Evolutionary conservation across 2,329 filamentous ascomycete genomes (phyloP).

Genomic region (Emericellopsis cladophorae): DNA sequence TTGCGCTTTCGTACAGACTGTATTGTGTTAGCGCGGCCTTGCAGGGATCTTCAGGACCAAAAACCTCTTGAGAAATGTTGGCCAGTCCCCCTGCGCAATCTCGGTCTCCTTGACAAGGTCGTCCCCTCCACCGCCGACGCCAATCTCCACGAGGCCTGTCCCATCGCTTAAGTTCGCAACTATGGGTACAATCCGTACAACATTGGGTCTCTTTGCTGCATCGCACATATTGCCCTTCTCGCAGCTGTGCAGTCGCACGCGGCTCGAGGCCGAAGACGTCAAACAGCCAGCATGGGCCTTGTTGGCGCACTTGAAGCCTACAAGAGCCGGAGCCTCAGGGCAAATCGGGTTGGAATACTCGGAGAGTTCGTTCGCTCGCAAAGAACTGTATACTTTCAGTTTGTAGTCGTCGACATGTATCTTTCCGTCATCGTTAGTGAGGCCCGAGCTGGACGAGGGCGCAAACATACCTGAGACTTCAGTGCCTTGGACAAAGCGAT

Average conservation of each 20-base stretch:
- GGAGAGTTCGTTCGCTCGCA: slow-evolving; percentile 20
- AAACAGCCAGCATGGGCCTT: slow-evolving; percentile 56
- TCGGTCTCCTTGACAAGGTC: slow-evolving; percentile 59
- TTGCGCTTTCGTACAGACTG: too few species aligned
- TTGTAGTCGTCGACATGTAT: slow-evolving; percentile 72
- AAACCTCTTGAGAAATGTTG: too few species aligned
- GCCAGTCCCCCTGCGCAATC: slow-evolving; percentile 23
- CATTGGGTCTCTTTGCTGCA: slow-evolving; percentile 29
- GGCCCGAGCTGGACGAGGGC: not conserved
- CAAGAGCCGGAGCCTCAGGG: slow-evolving; percentile 53
- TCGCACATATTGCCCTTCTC: slow-evolving; percentile 57
- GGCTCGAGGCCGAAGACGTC: slow-evolving; percentile 38
- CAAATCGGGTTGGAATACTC: slow-evolving; percentile 27
- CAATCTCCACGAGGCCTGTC: slow-evolving; percentile 55
- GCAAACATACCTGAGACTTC: slow-evolving; percentile 38
- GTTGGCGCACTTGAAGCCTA: slow-evolving; percentile 67
- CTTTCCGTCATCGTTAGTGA: slow-evolving; percentile 15
- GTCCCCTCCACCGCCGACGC: slow-evolving; percentile 66
- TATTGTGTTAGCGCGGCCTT: too few species aligned
- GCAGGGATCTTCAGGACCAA: too few species aligned
- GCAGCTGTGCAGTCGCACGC: slow-evolving; percentile 69
- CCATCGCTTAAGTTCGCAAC: slow-evolving; percentile 51
- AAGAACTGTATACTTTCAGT: not conserved
- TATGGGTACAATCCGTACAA: slow-evolving; percentile 70
- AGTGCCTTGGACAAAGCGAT: slow-evolving; percentile 62